These are phyloP conservation scores for Silybum marianum DNA, from an alignment of 129 eudicot species.

Conservation along the genomic window DNA sequence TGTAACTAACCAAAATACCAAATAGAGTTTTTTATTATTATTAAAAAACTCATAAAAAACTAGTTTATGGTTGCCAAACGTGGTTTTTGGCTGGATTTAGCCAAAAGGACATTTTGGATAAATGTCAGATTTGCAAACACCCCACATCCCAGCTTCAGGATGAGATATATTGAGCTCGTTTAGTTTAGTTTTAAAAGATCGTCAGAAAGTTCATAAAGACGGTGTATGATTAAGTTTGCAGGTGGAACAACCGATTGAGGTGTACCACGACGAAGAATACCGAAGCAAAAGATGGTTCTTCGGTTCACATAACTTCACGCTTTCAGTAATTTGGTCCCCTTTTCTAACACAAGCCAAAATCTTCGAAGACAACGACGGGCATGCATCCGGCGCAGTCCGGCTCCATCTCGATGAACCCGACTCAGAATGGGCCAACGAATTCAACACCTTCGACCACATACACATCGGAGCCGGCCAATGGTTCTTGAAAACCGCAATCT, in stretches of 20 bases:
- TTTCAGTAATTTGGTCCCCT: conserved; percentile 81
- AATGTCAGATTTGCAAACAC: background rate
- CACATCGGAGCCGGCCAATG: conserved; percentile 73
- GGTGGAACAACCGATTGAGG: conserved; percentile 60
- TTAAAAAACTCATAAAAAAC: too few species aligned
- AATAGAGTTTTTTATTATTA: background rate
- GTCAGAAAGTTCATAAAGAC: background rate
- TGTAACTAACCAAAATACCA: too few species aligned
- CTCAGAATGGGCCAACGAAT: conserved; percentile 49
- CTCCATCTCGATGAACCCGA: conserved; percentile 65
- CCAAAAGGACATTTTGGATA: background rate
- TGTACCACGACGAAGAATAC: conserved; percentile 73
- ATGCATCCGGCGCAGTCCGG: conserved; percentile 46
- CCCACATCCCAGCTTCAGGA: background rate
- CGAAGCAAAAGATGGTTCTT: conserved; percentile 66
- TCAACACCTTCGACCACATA: conserved; percentile 54
- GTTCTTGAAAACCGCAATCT: conserved; percentile 76
- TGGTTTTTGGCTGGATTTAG: background rate
- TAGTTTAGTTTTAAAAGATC: background rate
- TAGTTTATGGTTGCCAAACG: background rate
- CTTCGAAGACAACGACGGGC: conserved; percentile 69
- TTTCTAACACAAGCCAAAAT: conserved; percentile 57
- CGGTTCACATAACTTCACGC: conserved; percentile 51
- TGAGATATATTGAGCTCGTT: background rate
- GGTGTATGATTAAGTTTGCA: conserved; percentile 20